Percentiles rank a stretch among this genome's conserved stretches.
Conservation (phyloP, 2,329 filamentous ascomycete species). For the Metarhizium robertsii region DNA sequence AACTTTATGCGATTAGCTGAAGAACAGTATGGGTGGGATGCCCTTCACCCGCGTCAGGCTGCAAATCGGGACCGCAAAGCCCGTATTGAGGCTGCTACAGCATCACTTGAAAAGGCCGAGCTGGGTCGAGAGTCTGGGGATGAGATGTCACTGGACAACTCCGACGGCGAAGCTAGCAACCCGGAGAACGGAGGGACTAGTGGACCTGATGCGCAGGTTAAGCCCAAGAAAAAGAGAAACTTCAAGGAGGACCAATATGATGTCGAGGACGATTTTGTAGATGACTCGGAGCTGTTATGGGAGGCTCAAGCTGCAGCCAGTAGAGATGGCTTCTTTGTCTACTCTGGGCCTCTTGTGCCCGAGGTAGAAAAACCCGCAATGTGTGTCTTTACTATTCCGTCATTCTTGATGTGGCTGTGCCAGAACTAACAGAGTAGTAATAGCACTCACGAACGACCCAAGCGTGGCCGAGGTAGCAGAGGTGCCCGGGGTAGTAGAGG, state of each 20-base stretch:
- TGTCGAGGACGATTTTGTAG: slow-evolving; percentile 74
- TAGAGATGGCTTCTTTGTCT: slow-evolving; percentile 96
- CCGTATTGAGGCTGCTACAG: slow-evolving; percentile 80
- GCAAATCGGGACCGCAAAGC: slow-evolving; percentile 81
- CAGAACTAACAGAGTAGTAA: slow-evolving; percentile 1
- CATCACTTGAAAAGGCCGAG: slow-evolving; percentile 68
- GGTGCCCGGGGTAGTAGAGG: slow-evolving; percentile 48
- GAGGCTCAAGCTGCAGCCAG: slow-evolving; percentile 90
- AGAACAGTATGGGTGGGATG: slow-evolving; percentile 89
- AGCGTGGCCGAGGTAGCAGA: slow-evolving; percentile 51
- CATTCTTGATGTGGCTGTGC: neutral
- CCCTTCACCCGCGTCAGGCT: slow-evolving; percentile 81
- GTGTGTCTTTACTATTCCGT: slow-evolving; percentile 16
- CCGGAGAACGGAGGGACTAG: slow-evolving; percentile 66
- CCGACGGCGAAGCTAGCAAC: slow-evolving; percentile 71
- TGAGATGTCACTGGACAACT: slow-evolving; percentile 75
- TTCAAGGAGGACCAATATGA: slow-evolving; percentile 78
- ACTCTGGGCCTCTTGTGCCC: slow-evolving; percentile 81
- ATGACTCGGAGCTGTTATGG: slow-evolving; percentile 92
- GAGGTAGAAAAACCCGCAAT: slow-evolving; percentile 67
- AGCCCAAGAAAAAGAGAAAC: slow-evolving; percentile 70
- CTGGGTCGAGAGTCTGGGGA: slow-evolving; percentile 62
- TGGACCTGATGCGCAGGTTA: slow-evolving; percentile 51
- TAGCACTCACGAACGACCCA: slow-evolving; percentile 65
- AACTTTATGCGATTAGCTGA: slow-evolving; percentile 93